These are phyloP conservation scores for Aureobasidium subglaciale DNA, from an alignment of 2,329 filamentous ascomycete genomes.

Conservation along the genomic window DNA sequence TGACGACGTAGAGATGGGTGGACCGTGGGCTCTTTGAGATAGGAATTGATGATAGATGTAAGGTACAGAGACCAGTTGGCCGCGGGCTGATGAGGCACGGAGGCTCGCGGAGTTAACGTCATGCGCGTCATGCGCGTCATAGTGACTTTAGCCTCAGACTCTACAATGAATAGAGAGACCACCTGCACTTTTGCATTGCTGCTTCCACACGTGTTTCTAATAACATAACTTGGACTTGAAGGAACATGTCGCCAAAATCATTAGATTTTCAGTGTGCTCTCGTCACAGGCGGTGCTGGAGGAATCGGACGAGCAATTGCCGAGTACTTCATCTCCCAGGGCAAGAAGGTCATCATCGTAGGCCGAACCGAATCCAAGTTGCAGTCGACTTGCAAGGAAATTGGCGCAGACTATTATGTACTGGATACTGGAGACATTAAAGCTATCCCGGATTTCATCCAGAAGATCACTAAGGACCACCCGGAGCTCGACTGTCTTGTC, in stretches of 20 bases:
- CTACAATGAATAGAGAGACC: too few relatives aligned
- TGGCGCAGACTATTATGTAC: conserved; percentile 44
- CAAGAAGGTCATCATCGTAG: conserved; percentile 47
- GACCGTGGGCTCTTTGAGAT: too few relatives aligned
- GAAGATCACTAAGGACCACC: conserved; percentile 43
- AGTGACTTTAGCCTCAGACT: too few relatives aligned
- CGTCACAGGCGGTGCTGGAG: conserved; percentile 46
- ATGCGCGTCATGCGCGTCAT: too few relatives aligned
- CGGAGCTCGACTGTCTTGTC: conserved; percentile 50
- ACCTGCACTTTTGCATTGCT: background rate
- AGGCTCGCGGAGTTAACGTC: too few relatives aligned
- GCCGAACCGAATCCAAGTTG: conserved; percentile 50
- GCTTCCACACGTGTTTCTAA: background rate
- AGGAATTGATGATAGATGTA: background rate
- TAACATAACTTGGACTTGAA: background rate
- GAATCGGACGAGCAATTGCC: conserved; percentile 45
- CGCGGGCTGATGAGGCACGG: too few relatives aligned
- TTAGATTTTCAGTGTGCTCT: conserved; percentile 40
- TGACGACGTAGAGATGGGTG: background rate
- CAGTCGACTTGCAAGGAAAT: conserved; percentile 38
- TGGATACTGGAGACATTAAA: conserved; percentile 43
- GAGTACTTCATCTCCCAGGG: conserved; percentile 40
- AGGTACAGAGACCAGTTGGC: too few relatives aligned
- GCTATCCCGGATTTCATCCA: conserved; percentile 41
- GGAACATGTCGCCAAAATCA: conserved; percentile 19